Base-by-base conservation (phyloP, 1,284 basidiomycete species). In the Cutaneotrichosporon spelunceum region DNA sequence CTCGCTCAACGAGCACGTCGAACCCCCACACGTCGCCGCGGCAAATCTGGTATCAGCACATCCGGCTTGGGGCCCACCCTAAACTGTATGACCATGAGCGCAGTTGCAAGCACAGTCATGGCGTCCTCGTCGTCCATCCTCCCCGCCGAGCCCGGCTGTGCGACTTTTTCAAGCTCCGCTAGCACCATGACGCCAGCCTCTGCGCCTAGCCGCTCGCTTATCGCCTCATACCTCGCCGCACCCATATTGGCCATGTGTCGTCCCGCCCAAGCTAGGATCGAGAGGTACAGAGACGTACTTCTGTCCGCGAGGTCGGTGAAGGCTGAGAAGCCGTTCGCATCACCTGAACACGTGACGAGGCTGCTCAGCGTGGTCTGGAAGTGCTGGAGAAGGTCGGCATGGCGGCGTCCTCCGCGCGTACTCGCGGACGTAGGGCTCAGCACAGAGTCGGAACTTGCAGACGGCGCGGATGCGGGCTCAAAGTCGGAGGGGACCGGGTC, bases 21-120 rank as follows among this genome's bases (percentile, higher is more conserved):
- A 50, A 50, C 8, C 48, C 48, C 48, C 48, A 50, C 26, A 50
- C 48, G 19, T 50, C 48, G 10, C 48, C 48, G 2, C 48, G 48
- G 26, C 48, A 50, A 14, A 50, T 50, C 48, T 50, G 48, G 26
- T 2, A 27, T 50, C 26, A 50, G 48, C 26, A 9, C 26, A 16
- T 19, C 26, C 24, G 11, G 19, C 16, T 2, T 10, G 8, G 7
- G 2, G n/a, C 48, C 19, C 48, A 50, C 48, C 27, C 48, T 50
- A 50, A 50, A 50, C 48, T 50, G 48, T 6, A 50, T 16, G 16
- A 50, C 48, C 48, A 50, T 50, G 48, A 50, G 48, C 10, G 26
- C 48, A 6, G 48, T 50, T 27, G 48, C 48, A 14, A 50, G 48
- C 26, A 50, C 24, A 9, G 48, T 50, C 48, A 50, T 50, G 48